These are phyloP conservation scores for Strigomonas oncopelti DNA, from an alignment of 208 protist genomes.

Conservation along the genomic window DNA sequence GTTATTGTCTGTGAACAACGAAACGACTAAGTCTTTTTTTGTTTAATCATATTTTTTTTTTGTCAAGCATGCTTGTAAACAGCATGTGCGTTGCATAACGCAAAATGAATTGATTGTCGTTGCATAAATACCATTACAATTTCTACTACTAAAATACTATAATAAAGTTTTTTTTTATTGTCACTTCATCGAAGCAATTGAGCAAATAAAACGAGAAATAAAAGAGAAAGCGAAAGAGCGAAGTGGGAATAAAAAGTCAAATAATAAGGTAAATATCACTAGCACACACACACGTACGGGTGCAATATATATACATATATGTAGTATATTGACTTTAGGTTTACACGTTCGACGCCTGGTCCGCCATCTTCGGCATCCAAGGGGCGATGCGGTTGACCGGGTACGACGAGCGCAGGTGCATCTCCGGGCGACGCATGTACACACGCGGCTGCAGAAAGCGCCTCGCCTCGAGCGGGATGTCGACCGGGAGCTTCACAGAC, in stretches of 20 bases:
- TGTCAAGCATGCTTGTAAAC: constrained; percentile 3
- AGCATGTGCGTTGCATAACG: constrained; percentile 2
- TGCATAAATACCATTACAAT: background rate
- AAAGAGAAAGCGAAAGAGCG: constrained; percentile 15
- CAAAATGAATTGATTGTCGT: background rate
- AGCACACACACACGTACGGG: background rate
- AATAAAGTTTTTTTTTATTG: constrained; percentile 7
- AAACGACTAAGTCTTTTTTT: too few species aligned
- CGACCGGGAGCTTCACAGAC: constrained; percentile 62
- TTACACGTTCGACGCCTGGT: constrained; percentile 79
- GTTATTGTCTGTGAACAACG: too few species aligned
- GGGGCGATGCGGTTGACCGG: constrained; percentile 83
- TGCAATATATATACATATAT: background rate
- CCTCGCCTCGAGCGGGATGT: constrained; percentile 82
- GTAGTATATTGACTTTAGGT: too few species aligned
- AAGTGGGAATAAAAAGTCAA: constrained; percentile 6
- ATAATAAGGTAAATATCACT: background rate
- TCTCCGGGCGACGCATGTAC: constrained; percentile 81
- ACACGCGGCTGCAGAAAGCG: constrained; percentile 84
- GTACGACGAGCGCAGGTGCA: constrained; percentile 87
- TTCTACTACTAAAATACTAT: background rate
- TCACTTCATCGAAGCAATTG: background rate
- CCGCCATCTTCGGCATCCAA: constrained; percentile 82
- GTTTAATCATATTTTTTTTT: background rate
- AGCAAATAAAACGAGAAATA: background rate